Evolutionary conservation across 75 land plant species (phyloP), one percentile per base, ranked within the genome.

Genomic region (Sequoiadendron giganteum): DNA sequence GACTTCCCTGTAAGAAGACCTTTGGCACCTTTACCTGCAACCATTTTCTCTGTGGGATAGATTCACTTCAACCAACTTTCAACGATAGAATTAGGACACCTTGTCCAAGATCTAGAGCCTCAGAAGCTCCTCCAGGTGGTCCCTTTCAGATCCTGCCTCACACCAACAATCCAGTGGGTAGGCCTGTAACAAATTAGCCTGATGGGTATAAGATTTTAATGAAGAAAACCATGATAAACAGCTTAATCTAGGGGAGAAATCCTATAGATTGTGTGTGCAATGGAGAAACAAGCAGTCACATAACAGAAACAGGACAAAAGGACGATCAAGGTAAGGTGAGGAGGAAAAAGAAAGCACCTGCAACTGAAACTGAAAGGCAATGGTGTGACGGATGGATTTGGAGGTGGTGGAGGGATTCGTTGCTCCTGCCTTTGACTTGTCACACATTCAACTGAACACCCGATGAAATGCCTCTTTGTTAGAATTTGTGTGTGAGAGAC

Each of bases 11-110:
- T 79, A 39, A 91, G 58, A 75, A 91, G 79, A 19, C 91, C 92
- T 68, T 91, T 91, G 25, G 84, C 92, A 73, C 92, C 92, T 79
- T 91, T 91, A 47, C 92, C 91, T 34, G 91, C 87, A 75, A 34
- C 77, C 77, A 75, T 75, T 34, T 25, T 75, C 38, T 72, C 14
- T 72, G 34, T 68, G 25, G 72, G 3, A 13, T 52, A 52, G 55
- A 25, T 65, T 65, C 9, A 65, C 30, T 25, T 61, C 8, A 65
- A 65, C 70, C 9, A 25, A 65, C n/a, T 65, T 65, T 7, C n/a
- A 65, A 65, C n/a, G 1, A 7, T 25, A 7, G n/a, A 21, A 25
- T 25, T 65, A 25, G 28, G 8, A 65, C 10, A 7, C 0, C 28
- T 7, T 25, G n/a, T 65, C 70, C 9, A 65, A 65, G 70, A 65